A percentile compares a stretch with the other conserved stretches of the same genome.
These are phyloP conservation scores for Jacaranda mimosifolia DNA, from an alignment of 257 asterid species.

Conservation along the genomic window DNA sequence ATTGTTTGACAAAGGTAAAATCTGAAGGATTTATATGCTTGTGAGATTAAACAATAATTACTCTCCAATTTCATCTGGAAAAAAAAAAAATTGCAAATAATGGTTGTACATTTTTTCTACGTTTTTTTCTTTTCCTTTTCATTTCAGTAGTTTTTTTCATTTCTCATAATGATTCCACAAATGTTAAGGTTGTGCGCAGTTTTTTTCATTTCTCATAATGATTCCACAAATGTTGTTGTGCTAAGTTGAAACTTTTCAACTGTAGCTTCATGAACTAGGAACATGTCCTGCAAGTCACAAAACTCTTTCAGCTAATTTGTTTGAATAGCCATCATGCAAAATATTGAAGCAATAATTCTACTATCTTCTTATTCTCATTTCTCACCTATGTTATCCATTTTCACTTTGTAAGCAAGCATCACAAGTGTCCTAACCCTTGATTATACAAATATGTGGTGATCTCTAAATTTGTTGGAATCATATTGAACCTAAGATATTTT, in stretches of 20 bases:
- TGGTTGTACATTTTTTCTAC: not conserved
- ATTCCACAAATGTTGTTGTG: constrained; percentile 5
- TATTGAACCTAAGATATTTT: constrained; percentile 19
- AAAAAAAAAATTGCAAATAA: not conserved
- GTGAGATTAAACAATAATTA: constrained; percentile 11
- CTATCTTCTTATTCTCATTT: too few relatives aligned
- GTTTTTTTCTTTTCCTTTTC: not conserved
- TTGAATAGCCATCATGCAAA: too few relatives aligned
- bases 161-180: not conserved
- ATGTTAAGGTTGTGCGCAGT: constrained; percentile 12
- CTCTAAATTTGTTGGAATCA: not conserved
- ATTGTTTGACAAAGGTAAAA: constrained; percentile 95
- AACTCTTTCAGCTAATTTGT: not conserved
- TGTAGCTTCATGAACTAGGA: constrained; percentile 13
- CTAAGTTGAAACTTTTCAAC: not conserved
- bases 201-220: not conserved
- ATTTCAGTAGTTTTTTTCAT: not conserved
- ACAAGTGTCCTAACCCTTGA: not conserved
- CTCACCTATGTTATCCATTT: too few relatives aligned
- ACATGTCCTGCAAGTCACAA: not conserved
- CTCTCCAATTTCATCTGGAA: constrained; percentile 14
- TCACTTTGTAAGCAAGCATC: too few relatives aligned
- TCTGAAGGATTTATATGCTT: constrained; percentile 20
- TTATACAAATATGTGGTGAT: not conserved
- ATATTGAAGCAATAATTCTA: too few relatives aligned